Percentiles rank a stretch among this genome's conserved stretches.
Evolutionary conservation across 2,329 filamentous ascomycete species (phyloP).

Genomic region (Aureobasidium sp.): DNA sequence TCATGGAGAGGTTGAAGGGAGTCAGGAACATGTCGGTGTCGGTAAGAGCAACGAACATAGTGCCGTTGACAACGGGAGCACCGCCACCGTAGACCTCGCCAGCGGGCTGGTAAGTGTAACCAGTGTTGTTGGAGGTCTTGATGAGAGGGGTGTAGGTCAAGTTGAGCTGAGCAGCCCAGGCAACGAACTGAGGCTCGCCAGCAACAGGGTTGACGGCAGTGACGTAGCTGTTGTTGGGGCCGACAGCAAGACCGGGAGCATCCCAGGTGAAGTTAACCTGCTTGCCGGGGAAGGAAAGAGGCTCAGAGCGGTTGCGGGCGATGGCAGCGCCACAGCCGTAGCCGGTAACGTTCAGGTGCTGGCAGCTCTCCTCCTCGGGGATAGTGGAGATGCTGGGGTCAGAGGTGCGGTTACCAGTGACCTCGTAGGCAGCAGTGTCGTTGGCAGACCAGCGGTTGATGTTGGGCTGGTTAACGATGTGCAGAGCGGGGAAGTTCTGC

Average conservation of each 20-base stretch:
- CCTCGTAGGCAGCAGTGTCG: slow-evolving; percentile 56
- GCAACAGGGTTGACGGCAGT: slow-evolving; percentile 49
- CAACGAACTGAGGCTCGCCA: slow-evolving; percentile 56
- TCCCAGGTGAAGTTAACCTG: slow-evolving; percentile 69
- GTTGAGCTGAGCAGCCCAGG: slow-evolving; percentile 69
- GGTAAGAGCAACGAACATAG: slow-evolving; percentile 72
- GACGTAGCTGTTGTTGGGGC: slow-evolving; percentile 77
- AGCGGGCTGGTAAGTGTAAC: slow-evolving; percentile 67
- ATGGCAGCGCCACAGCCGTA: slow-evolving; percentile 59
- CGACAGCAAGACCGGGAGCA: slow-evolving; percentile 57
- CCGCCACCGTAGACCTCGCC: slow-evolving; percentile 60
- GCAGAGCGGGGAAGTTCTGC: slow-evolving; percentile 74
- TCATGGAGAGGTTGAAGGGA: slow-evolving; percentile 65
- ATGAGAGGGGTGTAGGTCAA: slow-evolving; percentile 50
- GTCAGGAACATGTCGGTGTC: slow-evolving; percentile 62
- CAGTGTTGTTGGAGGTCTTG: slow-evolving; percentile 55
- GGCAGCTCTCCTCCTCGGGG: slow-evolving; percentile 46
- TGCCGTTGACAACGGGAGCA: slow-evolving; percentile 65
- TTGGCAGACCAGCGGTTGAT: slow-evolving; percentile 60
- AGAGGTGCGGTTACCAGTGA: slow-evolving; percentile 52
- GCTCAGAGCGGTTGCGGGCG: slow-evolving; percentile 60
- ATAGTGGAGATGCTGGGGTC: slow-evolving; percentile 46
- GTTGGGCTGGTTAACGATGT: slow-evolving; percentile 71
- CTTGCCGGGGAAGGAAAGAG: slow-evolving; percentile 68
- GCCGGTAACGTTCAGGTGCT: slow-evolving; percentile 48